Base-by-base conservation (phyloP, 352 stramenopile genomes). In the Globisporangium viniferum region DNA sequence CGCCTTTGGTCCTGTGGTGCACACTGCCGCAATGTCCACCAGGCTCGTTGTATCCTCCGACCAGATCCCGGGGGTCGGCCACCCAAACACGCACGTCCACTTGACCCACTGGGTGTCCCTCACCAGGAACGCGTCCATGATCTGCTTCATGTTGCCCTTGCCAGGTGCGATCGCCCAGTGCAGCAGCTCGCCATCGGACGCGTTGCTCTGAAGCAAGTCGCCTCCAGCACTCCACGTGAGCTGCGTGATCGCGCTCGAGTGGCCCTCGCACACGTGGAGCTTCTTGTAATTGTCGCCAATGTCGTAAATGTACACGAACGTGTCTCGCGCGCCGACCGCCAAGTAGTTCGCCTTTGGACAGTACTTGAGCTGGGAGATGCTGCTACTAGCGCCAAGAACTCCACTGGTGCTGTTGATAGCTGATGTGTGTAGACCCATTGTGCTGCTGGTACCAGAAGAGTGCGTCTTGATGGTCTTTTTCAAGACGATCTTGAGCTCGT, bases 191-290 rank as follows among this genome's bases (percentile, higher is more conserved):
- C 84, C 79, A 60, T 92, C 82, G 6, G 76, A 73, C 15, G 84
- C 77, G 63, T 97, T 98, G 61, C 77, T 93, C 56, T 91, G 81
- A 2, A 98, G 54, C 33, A 95, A 88, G 36, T 87, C 82, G 4
- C 80, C 77, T 14, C 97, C 88, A 9, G 46, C 73, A 51, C 80
- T 97, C 78, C 95, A 98, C 41, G 97, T 96, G 44, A 98, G 75
- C 68, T 96, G 83, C 1, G 77, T 79, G 48, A 97, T 76, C 53
- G 76, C 79, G 36, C 88, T 91, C 51, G 94, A 89, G 74, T 97
- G 89, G 20, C 91, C 84, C 72, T 91, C 82, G 46, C 82, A 91
- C 14, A 89, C 74, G 64, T 84, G 74, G 9, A 91, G 49, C 29
- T 79, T 82, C 67, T 85, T 89, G 74, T 90, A 91, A 10, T 66